Conservation (phyloP, 208 protist species). For the Endotrypanum monterogeii region DNA sequence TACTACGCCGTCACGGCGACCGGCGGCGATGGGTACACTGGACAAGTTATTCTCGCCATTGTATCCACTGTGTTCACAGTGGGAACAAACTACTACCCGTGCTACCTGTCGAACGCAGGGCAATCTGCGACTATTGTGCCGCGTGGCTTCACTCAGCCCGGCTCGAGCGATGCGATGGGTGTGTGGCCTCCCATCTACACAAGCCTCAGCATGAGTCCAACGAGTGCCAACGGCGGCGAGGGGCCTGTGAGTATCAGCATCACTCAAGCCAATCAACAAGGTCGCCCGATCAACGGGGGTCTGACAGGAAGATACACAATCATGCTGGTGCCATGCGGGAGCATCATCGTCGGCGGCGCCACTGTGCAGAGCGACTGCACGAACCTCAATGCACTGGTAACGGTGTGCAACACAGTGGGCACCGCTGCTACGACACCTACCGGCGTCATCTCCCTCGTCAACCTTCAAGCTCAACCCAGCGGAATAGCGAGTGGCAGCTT, state of each 20-base stretch:
- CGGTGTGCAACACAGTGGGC: conserved; percentile 41
- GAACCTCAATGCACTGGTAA: conserved; percentile 43
- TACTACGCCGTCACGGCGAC: conserved; percentile 46
- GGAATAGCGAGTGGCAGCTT: conserved; percentile 52
- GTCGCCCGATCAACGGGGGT: conserved; percentile 59
- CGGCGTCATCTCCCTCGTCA: conserved; percentile 30
- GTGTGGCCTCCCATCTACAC: conserved; percentile 80
- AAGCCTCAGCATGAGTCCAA: conserved; percentile 44
- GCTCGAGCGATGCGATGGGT: conserved; percentile 30
- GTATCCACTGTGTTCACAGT: conserved; percentile 52
- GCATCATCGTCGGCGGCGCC: conserved; percentile 7
- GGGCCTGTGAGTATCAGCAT: conserved; percentile 62
- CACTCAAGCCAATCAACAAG: conserved; percentile 28
- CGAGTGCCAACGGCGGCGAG: conserved; percentile 45
- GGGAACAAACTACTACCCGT: conserved; percentile 60
- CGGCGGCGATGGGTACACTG: conserved; percentile 44
- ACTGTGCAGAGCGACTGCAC: conserved; percentile 39
- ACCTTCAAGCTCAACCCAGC: conserved; percentile 31
- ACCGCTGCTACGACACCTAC: conserved; percentile 3
- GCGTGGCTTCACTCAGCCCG: conserved; percentile 18
- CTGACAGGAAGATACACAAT: conserved; percentile 57
- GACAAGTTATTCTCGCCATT: conserved; percentile 35
- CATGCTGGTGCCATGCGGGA: conserved; percentile 66
- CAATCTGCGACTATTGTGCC: conserved; percentile 42
- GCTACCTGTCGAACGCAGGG: conserved; percentile 56